Evolutionary conservation across 495 filamentous ascomycete genomes (phyloP), one percentile per base, ranked within the genome.

Genomic region (Haplographium delicatum): DNA sequence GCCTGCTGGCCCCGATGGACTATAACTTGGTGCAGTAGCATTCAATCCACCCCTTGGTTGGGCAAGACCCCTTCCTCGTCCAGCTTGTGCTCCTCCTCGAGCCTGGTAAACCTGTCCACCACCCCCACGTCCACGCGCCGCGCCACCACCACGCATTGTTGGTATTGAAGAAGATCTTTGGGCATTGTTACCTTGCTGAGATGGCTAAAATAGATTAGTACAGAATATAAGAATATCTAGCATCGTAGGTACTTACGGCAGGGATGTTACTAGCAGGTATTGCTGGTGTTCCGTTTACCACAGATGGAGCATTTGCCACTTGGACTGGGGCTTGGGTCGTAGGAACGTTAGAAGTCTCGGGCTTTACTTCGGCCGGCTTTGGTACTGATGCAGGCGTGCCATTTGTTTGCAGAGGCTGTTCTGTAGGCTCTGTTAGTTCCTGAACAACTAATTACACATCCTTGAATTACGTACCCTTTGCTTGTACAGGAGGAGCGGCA

Each of bases 11-110:
- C 56, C 51, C 11, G 19, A 3, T 4, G 82, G 80, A 30, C 80
- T 76, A 58, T 84, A 85, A 50, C 82, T 75, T 41, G 74, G 75
- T 6, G 75, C 81, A 1, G 51, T 45, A 11, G 69, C 69, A 61
- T 74, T 82, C 40, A 81, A 43, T 0, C 47, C 66, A 1, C 72
- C 72, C 48, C 73, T 63, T 34, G 50, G 62, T 9, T 58, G 62
- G 23, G 63, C 60, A 24, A 71, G 74, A 24, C 75, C 72, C 51
- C 81, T 72, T 45, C 69, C 73, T 34, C 64, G 62, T 13, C 53
- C 53, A 23, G 44, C 61, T 31, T 43, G 51, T 3, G 52, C 63
- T 22, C 72, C 74, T 24, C 74, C 70, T 44, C 80, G 72, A 33
- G 49, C 50, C 44, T 60, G 62, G 50, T 62, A 65, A 13, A 50